Conservation (phyloP, 2,329 filamentous ascomycete species). For the Xylariaceae sp. region DNA sequence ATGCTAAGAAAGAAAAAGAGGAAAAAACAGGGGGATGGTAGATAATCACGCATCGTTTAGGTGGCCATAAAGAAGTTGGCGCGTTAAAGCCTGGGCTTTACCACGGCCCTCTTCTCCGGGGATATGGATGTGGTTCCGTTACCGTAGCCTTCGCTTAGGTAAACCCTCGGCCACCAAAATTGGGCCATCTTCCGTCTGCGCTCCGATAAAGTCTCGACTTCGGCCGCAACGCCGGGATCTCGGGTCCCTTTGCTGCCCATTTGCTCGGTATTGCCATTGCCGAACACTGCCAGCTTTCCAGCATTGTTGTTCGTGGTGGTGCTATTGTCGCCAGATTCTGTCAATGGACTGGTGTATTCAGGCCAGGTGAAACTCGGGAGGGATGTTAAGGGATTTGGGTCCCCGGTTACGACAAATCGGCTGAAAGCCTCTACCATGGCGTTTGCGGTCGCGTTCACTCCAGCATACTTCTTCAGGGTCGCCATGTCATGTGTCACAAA, state of each 20-base stretch:
- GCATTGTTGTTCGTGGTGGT: slow-evolving; percentile 16
- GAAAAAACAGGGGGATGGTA: not conserved
- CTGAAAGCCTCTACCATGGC: slow-evolving; percentile 46
- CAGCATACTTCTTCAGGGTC: slow-evolving; percentile 33
- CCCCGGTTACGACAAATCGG: slow-evolving; percentile 33
- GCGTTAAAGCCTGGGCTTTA: slow-evolving; percentile 11
- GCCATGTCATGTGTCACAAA: slow-evolving; percentile 44
- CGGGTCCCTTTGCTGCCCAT: slow-evolving; percentile 32
- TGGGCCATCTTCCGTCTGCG: slow-evolving; percentile 48
- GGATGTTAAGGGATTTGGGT: slow-evolving; percentile 22
- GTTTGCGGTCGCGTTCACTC: slow-evolving; percentile 37
- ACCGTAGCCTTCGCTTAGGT: slow-evolving; percentile 45
- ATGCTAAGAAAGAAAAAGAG: not conserved
- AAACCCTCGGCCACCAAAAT: slow-evolving; percentile 60
- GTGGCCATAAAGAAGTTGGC: not conserved
- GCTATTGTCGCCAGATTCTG: slow-evolving; percentile 3
- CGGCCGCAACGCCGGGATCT: slow-evolving; percentile 42
- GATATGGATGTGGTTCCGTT: slow-evolving; percentile 20
- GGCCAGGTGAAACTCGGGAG: slow-evolving; percentile 36
- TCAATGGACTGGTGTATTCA: slow-evolving; percentile 42
- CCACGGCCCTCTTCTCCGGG: not conserved
- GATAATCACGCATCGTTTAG: not conserved
- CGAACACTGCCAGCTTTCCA: slow-evolving; percentile 53
- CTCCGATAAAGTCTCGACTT: slow-evolving; percentile 40
- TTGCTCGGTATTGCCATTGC: slow-evolving; percentile 57